phyloP scores from a whole-genome alignment of 768 basidiomycete genomes.

The Boletus eberwhitei region DNA sequence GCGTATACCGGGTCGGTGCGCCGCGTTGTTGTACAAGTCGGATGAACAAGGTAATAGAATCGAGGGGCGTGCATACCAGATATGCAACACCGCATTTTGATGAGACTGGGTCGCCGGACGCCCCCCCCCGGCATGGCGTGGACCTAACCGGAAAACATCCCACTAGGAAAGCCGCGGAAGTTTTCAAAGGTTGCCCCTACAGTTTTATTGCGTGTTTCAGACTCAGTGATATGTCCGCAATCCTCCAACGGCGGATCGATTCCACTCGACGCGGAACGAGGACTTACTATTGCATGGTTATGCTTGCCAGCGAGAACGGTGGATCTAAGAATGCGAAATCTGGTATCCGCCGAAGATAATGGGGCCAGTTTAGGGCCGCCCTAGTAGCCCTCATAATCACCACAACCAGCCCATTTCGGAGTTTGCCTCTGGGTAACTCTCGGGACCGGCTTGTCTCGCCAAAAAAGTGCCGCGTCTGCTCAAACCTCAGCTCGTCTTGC shows the following conservation, averaged over 20 bases:
- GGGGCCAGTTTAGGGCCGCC: neutral
- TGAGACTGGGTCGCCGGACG: neutral
- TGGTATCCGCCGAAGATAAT: neutral
- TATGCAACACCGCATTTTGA: conserved; percentile 7
- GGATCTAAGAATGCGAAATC: neutral
- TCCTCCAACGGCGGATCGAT: neutral
- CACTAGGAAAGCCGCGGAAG: no score
- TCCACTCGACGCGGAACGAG: neutral
- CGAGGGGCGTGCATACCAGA: neutral
- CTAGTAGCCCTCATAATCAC: no score
- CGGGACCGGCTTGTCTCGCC: no score
- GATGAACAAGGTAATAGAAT: neutral
- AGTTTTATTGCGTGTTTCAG: neutral
- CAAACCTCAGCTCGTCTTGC: no score
- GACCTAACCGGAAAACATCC: neutral
- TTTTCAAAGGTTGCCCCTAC: neutral
- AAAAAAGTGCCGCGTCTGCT: no score
- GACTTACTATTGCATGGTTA: neutral
- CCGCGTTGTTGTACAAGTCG: neutral
- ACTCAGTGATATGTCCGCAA: neutral
- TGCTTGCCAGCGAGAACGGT: neutral
- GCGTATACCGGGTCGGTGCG: neutral
- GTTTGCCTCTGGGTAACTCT: no score
- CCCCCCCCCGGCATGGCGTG: neutral
- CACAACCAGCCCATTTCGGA: no score